Percentiles rank a stretch among this genome's conserved stretches.
Evolutionary conservation across 257 asterid genomes (phyloP).

Genomic region (Vinca minor): DNA sequence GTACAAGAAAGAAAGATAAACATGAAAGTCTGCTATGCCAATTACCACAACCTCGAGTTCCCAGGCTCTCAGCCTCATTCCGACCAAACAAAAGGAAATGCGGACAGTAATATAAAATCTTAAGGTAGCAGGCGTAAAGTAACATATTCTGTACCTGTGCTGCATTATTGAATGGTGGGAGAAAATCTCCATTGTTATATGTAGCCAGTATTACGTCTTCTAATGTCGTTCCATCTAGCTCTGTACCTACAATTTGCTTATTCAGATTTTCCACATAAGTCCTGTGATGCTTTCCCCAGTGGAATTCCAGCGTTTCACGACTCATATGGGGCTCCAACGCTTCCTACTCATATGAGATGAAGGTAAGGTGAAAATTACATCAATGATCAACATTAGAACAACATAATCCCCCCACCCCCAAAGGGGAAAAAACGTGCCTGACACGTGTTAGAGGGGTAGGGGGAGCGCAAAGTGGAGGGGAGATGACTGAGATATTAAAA

Average conservation of each 20-base stretch:
- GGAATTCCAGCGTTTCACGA: slow-evolving; percentile 73
- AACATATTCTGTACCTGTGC: slow-evolving; percentile 58
- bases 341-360: slow-evolving; percentile 38
- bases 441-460: neutral
- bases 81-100: neutral
- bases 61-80: neutral
- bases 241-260: slow-evolving; percentile 83
- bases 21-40: neutral
- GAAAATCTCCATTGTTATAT: slow-evolving; percentile 76
- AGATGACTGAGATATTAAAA: neutral
- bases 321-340: slow-evolving; percentile 95
- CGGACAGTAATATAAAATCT: neutral
- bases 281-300: slow-evolving; percentile 97
- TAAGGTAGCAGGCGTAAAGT: neutral
- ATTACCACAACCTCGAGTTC: neutral
- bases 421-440: too few relatives aligned
- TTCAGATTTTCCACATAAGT: slow-evolving; percentile 85
- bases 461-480: neutral
- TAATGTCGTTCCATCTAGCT: slow-evolving; percentile 53
- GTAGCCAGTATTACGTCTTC: slow-evolving; percentile 60
- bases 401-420: neutral
- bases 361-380: neutral
- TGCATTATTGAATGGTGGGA: slow-evolving; percentile 90
- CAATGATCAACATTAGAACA: neutral
- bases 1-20: neutral